phyloP scores from a whole-genome alignment of 192 early-diverging fungal genomes.

The Linderina pennispora region DNA sequence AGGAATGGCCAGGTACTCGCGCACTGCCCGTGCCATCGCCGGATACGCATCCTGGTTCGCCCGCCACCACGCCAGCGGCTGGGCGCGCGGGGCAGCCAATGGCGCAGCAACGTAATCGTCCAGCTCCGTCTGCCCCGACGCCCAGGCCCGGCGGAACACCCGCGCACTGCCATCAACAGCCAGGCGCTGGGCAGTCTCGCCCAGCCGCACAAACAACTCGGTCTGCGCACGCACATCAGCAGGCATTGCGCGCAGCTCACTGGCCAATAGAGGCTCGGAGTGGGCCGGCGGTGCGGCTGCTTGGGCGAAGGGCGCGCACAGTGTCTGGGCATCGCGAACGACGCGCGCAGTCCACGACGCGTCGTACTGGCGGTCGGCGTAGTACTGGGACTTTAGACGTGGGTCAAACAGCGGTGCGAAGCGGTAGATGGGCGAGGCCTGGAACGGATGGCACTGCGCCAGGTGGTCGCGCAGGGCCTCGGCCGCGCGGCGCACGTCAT shows the following conservation, averaged over 20 bases:
- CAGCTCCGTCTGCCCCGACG: constrained; percentile 31
- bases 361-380: constrained; percentile 27
- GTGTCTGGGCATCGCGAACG: constrained; percentile 27
- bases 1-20: constrained; percentile 36
- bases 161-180: constrained; percentile 31
- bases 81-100: constrained; percentile 18
- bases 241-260: no score
- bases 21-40: constrained; percentile 18
- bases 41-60: constrained; percentile 28
- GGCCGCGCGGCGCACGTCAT: constrained; percentile 17
- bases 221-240: constrained; percentile 26
- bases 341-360: constrained; percentile 29
- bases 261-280: no score
- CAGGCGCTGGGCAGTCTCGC: constrained; percentile 14
- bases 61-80: constrained; percentile 31
- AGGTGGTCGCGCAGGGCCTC: constrained; percentile 32
- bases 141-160: constrained; percentile 27
- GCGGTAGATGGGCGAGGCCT: constrained; percentile 42
- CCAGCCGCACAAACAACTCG: constrained; percentile 24
- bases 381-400: constrained; percentile 37
- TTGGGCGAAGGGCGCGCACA: constrained; percentile 24
- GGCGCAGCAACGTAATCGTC: constrained; percentile 36
- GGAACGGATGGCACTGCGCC: constrained; percentile 43
- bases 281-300: no score
- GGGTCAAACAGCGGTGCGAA: constrained; percentile 44